phyloP scores from a whole-genome alignment of 768 basidiomycete species.

The Boletus eberwhitei region DNA sequence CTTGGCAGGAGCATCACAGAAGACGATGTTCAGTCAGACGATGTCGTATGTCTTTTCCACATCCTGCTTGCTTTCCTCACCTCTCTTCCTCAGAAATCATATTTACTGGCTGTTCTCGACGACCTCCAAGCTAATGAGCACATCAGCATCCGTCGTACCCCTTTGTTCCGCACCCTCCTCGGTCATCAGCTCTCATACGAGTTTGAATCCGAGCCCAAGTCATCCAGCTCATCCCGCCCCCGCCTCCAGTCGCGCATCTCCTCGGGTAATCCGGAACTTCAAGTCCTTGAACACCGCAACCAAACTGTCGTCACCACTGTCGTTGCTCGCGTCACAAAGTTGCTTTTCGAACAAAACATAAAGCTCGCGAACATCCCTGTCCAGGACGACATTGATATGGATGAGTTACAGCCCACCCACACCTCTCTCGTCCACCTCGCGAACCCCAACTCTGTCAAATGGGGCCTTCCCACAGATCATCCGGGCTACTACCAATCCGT shows the following conservation, averaged over 20 bases:
- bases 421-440: slow-evolving; percentile 24
- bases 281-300: slow-evolving; percentile 36
- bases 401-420: slow-evolving; percentile 9
- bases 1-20: slow-evolving; percentile 43
- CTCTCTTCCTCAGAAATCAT: slow-evolving; percentile 37
- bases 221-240: slow-evolving; percentile 17
- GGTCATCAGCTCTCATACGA: slow-evolving; percentile 25
- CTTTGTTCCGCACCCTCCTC: slow-evolving; percentile 38
- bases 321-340: slow-evolving; percentile 43
- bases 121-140: slow-evolving; percentile 34
- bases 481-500: slow-evolving; percentile 43
- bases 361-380: slow-evolving; percentile 33
- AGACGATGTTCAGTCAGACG: slow-evolving; percentile 43
- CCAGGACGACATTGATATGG: slow-evolving; percentile 28
- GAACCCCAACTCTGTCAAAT: slow-evolving; percentile 34
- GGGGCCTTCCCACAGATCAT: slow-evolving; percentile 28
- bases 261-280: slow-evolving; percentile 23
- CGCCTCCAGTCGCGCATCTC: slow-evolving; percentile 12
- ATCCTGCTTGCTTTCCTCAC: not conserved
- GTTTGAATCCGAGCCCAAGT: slow-evolving; percentile 8
- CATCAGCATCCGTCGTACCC: slow-evolving; percentile 38
- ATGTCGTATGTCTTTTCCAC: slow-evolving; percentile 39
- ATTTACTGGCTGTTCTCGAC: slow-evolving; percentile 37
- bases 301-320: slow-evolving; percentile 43
- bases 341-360: slow-evolving; percentile 47